These are phyloP conservation scores for Tetradesmus obliquus DNA, from an alignment of 139 green algal genomes.

Conservation along the genomic window DNA sequence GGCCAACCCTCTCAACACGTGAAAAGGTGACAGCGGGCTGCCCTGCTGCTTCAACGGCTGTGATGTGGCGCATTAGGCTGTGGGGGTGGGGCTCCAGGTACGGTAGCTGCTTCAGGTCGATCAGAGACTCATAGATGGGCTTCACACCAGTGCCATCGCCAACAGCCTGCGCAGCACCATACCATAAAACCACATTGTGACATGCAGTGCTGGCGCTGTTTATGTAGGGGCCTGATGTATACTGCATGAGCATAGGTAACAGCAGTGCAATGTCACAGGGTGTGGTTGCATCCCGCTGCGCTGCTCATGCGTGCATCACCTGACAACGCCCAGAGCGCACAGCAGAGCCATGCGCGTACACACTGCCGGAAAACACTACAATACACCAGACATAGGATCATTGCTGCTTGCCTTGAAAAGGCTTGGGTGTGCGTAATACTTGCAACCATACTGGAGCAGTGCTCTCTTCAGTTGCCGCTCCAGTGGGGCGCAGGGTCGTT, in stretches of 20 bases:
- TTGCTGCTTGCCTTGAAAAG: no score
- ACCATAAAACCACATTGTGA: not conserved
- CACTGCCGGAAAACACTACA: not conserved
- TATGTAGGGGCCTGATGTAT: not conserved
- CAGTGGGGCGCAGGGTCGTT: no score
- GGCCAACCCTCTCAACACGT: conserved; percentile 63
- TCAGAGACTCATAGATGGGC: conserved; percentile 75
- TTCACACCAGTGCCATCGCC: conserved; percentile 76
- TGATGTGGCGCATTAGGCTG: conserved; percentile 69
- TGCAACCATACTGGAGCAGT: no score
- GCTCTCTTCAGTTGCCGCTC: no score
- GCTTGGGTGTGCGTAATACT: no score
- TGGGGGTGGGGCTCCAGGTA: conserved; percentile 57
- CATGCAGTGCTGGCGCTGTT: not conserved
- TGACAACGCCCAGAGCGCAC: no score
- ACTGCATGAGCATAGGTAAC: no score
- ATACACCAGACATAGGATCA: no score
- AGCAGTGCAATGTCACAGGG: not conserved
- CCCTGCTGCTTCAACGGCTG: conserved; percentile 64
- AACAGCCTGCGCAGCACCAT: conserved; percentile 57
- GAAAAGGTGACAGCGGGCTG: conserved; percentile 59
- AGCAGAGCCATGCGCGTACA: no score
- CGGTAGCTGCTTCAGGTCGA: conserved; percentile 70
- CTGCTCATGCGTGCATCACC: not conserved
- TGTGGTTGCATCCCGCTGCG: not conserved